phyloP scores from a whole-genome alignment of 2,329 filamentous ascomycete species.

The Sporothrix pseudoabietina region DNA sequence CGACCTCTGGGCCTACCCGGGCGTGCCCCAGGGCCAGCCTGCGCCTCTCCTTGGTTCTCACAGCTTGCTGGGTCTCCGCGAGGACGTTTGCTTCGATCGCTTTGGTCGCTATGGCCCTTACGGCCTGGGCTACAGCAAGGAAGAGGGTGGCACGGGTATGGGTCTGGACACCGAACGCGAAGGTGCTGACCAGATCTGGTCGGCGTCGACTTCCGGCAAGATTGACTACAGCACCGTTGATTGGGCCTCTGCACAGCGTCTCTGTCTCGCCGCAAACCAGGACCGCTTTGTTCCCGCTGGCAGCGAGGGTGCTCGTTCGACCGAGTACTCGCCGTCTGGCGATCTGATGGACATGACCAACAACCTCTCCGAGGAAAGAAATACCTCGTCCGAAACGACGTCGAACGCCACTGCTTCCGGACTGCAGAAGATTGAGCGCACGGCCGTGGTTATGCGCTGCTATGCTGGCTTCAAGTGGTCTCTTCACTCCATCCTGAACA shows the following conservation, averaged over 20 bases:
- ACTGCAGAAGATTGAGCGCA: constrained; percentile 57
- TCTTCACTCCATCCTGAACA: constrained; percentile 73
- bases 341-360: constrained; percentile 25
- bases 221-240: constrained; percentile 60
- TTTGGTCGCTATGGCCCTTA: constrained; percentile 85
- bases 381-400: neutral
- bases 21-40: constrained; percentile 65
- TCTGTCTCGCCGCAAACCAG: constrained; percentile 62
- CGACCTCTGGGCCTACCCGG: constrained; percentile 64
- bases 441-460: constrained; percentile 76
- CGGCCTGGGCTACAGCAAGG: constrained; percentile 76
- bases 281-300: constrained; percentile 54
- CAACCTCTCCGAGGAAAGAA: constrained; percentile 34
- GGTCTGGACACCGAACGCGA: constrained; percentile 72
- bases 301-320: neutral
- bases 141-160: constrained; percentile 70
- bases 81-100: constrained; percentile 85
- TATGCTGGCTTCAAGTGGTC: constrained; percentile 81
- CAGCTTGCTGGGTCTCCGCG: constrained; percentile 68
- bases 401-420: constrained; percentile 19
- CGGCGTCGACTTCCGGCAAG: constrained; percentile 49
- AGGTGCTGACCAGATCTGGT: constrained; percentile 64
- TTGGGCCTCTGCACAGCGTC: constrained; percentile 57
- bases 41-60: constrained; percentile 78
- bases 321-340: constrained; percentile 20